Evolutionary conservation across 2,329 filamentous ascomycete genomes (phyloP), one percentile per base, ranked within the genome.

Genomic region (Exophiala aquamarina): DNA sequence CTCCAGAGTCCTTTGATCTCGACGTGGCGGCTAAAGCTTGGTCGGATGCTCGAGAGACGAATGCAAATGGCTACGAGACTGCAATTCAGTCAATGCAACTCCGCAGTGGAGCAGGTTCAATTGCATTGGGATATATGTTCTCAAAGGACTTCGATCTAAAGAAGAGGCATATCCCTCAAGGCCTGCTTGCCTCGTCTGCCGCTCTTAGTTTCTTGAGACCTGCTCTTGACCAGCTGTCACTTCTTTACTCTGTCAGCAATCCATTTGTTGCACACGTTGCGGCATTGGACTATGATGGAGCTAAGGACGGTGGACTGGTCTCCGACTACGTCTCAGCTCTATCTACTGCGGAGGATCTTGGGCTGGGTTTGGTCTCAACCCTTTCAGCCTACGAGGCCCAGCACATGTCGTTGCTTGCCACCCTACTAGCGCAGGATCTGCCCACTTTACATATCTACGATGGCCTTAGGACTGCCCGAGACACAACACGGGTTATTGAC

Each of bases 81-180:
- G 75, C 82, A 11, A 82, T 97, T 37, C 78, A 91, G 51, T 73
- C 87, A 18, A 82, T 96, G 63, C 87, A 98, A 74, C 94, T 91
- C 34, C 81, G 93, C 44, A 82, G 86, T 47, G 93, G 93, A 49
- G 93, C 93, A 43, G 93, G 92, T 46, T 84, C 87, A 56, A 87
- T 97, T 64, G 90, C 93, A 17, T 79, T 98, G 39, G 93, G 93
- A 47, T 98, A 98, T 72, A 88, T 97, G 67, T 98, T 97, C 77
- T 96, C 91, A 52, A 89, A 89, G 63, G 93, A 98, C 71, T 96
- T 95, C 63, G 91, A 97, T 67, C 70, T 95, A 62, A 83, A 81
- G 74, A 96, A 93, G 78, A 84, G 91, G 58, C 84, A 93, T 65
- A 84, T 96, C 49, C 92, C 93, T 2, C 93, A 98, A 77, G 84